Evolutionary conservation across 805 yeast genomes (phyloP).

Genomic region (Saccharomyces kudriavzevii): DNA sequence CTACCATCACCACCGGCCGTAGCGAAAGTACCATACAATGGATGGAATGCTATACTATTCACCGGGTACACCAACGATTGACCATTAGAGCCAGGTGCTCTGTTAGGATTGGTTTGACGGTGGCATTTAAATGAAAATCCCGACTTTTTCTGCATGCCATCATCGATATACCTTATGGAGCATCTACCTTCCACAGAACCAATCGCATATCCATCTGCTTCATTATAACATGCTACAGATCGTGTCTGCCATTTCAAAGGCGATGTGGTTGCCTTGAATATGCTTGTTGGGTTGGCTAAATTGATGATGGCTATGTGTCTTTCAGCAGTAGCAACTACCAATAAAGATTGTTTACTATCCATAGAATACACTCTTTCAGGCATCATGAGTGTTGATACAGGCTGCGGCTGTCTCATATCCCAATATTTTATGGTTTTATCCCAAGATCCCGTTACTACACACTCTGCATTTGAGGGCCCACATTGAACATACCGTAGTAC

Average conservation of each 20-base stretch:
- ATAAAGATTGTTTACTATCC: conserved; percentile 72
- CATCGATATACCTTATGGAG: conserved; percentile 87
- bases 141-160: conserved; percentile 55
- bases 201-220: conserved; percentile 85
- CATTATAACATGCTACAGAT: conserved; percentile 74
- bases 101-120: conserved; percentile 46
- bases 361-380: conserved; percentile 89
- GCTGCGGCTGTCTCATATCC: conserved; percentile 83
- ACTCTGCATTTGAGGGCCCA: conserved; percentile 70
- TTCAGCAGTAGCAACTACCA: conserved; percentile 93
- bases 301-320: conserved; percentile 72
- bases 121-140: conserved; percentile 95
- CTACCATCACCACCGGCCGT: conserved; percentile 96
- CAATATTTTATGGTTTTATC: conserved; percentile 90
- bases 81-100: conserved; percentile 40
- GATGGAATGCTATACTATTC: conserved; percentile 79
- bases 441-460: conserved; percentile 91
- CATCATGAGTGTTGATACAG: conserved; percentile 69
- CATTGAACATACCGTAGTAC: conserved; percentile 70
- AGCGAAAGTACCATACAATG: conserved; percentile 79
- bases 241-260: conserved; percentile 90
- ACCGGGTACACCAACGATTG: conserved; percentile 71
- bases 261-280: conserved; percentile 63
- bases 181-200: conserved; percentile 95
- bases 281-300: conserved; percentile 71